Percentiles rank a stretch among this genome's conserved stretches.
Evolutionary conservation across 1,284 basidiomycete genomes (phyloP).

Genomic region (Cystobasidium pallidum): DNA sequence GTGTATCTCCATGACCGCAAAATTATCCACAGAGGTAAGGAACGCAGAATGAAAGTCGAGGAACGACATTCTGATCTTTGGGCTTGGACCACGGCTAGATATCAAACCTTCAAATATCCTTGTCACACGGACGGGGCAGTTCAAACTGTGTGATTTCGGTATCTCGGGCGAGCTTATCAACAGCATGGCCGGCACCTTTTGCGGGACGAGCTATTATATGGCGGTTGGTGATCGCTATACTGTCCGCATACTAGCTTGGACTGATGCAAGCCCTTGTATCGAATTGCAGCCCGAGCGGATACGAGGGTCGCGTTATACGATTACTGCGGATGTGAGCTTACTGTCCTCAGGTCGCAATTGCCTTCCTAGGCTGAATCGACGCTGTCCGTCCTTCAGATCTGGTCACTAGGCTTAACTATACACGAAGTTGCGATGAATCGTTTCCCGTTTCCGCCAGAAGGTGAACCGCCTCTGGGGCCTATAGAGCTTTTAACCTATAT

Average conservation of each 20-base stretch:
- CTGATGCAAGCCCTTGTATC: not conserved
- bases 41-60: too few species aligned
- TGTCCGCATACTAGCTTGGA: too few species aligned
- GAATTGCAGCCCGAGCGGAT: constrained; percentile 90
- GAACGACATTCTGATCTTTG: not conserved
- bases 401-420: constrained; percentile 92
- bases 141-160: constrained; percentile 99
- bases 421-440: constrained; percentile 91
- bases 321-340: constrained; percentile 74
- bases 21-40: constrained; percentile 78
- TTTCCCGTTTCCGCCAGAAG: constrained; percentile 91
- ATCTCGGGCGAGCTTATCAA: constrained; percentile 98
- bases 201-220: constrained; percentile 99
- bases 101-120: constrained; percentile 99
- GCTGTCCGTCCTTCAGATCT: constrained; percentile 66
- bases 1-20: constrained; percentile 86
- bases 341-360: not conserved
- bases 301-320: constrained; percentile 94
- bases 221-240: constrained; percentile 68
- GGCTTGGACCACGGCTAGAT: not conserved
- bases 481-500: constrained; percentile 95
- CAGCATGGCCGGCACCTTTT: constrained; percentile 97
- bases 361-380: too few species aligned
- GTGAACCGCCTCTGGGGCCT: constrained; percentile 66
- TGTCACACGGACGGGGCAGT: constrained; percentile 86